Evolutionary conservation across 768 basidiomycete genomes (phyloP), one percentile per base, ranked within the genome.

Genomic region (Suillus lakei): DNA sequence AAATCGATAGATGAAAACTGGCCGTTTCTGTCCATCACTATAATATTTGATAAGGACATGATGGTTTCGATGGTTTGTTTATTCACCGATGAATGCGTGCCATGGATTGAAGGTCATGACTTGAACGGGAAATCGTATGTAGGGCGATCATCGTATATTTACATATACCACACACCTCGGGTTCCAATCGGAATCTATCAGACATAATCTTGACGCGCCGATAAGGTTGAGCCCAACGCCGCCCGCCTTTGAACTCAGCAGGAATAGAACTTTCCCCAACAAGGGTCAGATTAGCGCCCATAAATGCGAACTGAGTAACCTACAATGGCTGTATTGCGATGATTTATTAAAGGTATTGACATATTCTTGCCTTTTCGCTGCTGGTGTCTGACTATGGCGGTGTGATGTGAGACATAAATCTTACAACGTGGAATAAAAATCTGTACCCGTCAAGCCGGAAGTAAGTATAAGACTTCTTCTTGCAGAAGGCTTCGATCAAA

Each of bases 51-150:
- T 64, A 12, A 64, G 64, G 60, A 68, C 23, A 68, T 56, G 32
- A 53, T 53, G 21, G 21, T 60, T 64, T 26, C 39, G 66, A 60
- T n/a, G 26, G 44, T 61, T 28, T 65, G 6, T 38, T 26, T 54
- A 69, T 80, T 54, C 66, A 94, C 95, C 95, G 86, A 77, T 97
- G 94, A 73, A 96, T 97, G 58, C 97, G 88, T 60, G 96, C 97
- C 97, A 99, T 99, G 2, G 98, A 91, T 77, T 99, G 98, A 21
- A 96, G 77, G 78, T 99, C 98, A 71, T 92, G 92, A 71, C 92
- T 94, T 26, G 39, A 55, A 23, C 28, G 34, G 63, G 43, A n/a
- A 23, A 38, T n/a, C 18, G 10, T 18, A 30, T 59, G 21, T 21
- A 59, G 58, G 5, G 39, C 28, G n/a, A n/a, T n/a, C 26, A 28